A percentile compares a stretch with the other conserved stretches of the same genome.
These are phyloP conservation scores for Trichosanthes cucumerina DNA, from an alignment of 306 rosid species.

Conservation along the genomic window DNA sequence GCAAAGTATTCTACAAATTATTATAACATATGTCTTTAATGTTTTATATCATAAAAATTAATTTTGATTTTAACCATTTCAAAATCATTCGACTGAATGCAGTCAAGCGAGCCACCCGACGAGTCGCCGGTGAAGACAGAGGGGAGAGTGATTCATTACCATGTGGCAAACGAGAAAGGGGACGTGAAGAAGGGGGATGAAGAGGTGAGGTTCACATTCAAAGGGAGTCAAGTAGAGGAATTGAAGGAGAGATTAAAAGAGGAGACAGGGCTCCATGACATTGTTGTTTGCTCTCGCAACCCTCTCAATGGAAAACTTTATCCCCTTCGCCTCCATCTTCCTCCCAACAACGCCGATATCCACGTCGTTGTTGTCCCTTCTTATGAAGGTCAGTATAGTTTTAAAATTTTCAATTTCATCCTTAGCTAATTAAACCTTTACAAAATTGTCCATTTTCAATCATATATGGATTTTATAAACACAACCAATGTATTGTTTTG, in stretches of 20 bases:
- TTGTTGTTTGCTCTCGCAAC: conserved; percentile 61
- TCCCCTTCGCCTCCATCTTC: conserved; percentile 75
- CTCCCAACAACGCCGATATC: conserved; percentile 61
- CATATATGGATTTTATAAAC: too few relatives aligned
- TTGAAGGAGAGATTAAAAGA: conserved; percentile 41
- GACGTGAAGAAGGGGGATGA: conserved; percentile 21
- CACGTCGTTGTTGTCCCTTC: conserved; percentile 64
- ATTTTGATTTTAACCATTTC: too few relatives aligned
- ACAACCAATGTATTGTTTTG: too few relatives aligned
- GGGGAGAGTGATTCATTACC: conserved; percentile 55
- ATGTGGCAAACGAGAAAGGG: conserved; percentile 50
- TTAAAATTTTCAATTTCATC: neutral
- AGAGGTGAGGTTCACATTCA: conserved; percentile 40
- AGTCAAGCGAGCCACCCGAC: conserved; percentile 6
- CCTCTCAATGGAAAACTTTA: conserved; percentile 62
- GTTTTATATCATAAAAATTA: too few relatives aligned
- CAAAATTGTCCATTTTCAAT: too few relatives aligned
- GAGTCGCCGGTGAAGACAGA: conserved; percentile 25
- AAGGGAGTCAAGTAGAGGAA: conserved; percentile 43
- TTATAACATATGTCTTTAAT: too few relatives aligned
- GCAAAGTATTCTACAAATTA: too few relatives aligned
- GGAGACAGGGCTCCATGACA: conserved; percentile 38
- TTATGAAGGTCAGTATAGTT: conserved; percentile 18
- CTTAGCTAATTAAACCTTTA: too few relatives aligned
- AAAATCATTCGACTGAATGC: neutral